Base-by-base conservation (phyloP, 2,329 filamentous ascomycete genomes). In the Paecilomyces sp. region DNA sequence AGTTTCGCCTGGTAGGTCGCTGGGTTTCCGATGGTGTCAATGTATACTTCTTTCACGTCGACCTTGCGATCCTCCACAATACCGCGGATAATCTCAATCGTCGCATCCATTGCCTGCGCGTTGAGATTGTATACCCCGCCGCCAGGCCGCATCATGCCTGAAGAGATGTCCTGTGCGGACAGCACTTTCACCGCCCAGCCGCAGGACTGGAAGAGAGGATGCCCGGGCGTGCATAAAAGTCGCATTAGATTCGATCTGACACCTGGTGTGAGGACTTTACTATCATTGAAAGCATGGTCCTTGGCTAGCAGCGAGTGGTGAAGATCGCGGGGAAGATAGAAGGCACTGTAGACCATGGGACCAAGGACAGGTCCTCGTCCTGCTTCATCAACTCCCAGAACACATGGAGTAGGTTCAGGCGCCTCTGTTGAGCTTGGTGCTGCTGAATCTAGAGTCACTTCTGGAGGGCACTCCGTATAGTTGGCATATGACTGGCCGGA, bases 41-140 rank as follows among this genome's bases (percentile, higher is more conserved):
- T 92, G 74, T 92, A 99, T 57, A 99, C 90, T 74, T 97, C 91
- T 60, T 81, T 84, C 3, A 97, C 81, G 72, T 95, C 92, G 63
- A 97, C 89, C 36, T 91, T 90, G 15, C 67, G 67, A 22, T 82
- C 81, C 8, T 85, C 86, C 36, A 94, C 82, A 3, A 96, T 89
- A 36, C 86, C 87, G 58, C 85, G 81, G 68, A 97, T 93, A 57
- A 99, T 81, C 47, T 85, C 84, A 25, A 96, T 85, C 0, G 93
- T 97, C 3, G 93, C 90, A 74, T 96, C 92, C 85, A 94, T 89
- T 18, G 93, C 93, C 75, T 99, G 94, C 3, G 92, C 91, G 72
- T 99, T 99, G 64, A 99, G 85, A 73, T 99, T 99, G 78, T 97
- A 95, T 3, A 80, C 72, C 18, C 77, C 76, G 8, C 70, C 68